A percentile compares a stretch with the other conserved stretches of the same genome.
phyloP scores from a whole-genome alignment of 2,329 filamentous ascomycete genomes.

The Trichophyton schoenleinii region DNA sequence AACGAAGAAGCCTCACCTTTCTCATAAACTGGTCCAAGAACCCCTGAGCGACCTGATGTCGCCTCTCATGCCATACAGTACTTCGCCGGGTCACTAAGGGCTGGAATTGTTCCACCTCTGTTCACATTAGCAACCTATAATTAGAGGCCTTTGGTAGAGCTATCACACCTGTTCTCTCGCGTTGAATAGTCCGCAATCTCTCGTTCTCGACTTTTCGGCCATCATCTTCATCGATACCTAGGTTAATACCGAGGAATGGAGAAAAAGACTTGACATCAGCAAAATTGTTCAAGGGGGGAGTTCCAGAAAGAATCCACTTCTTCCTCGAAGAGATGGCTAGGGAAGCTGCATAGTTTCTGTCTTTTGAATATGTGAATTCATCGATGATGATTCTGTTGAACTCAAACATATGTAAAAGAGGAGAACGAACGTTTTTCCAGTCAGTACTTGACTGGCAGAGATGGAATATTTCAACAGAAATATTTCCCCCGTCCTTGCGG shows the following conservation, averaged over 20 bases:
- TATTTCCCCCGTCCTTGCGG: background rate
- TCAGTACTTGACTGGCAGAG: conserved; percentile 17
- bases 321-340: conserved; percentile 38
- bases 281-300: conserved; percentile 46
- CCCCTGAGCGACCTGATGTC: conserved; percentile 40
- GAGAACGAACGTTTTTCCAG: conserved; percentile 20
- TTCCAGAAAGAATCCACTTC: conserved; percentile 52
- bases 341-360: conserved; percentile 32
- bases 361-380: conserved; percentile 48
- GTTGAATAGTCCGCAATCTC: conserved; percentile 32
- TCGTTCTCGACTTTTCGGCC: conserved; percentile 33
- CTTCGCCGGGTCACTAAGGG: conserved; percentile 40
- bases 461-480: conserved; percentile 10
- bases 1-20: conserved; percentile 19
- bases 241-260: conserved; percentile 40
- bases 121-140: conserved; percentile 14
- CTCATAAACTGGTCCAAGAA: conserved; percentile 45
- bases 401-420: conserved; percentile 46
- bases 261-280: conserved; percentile 49
- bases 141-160: background rate
- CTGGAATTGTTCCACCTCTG: conserved; percentile 44
- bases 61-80: conserved; percentile 39
- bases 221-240: conserved; percentile 43
- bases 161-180: conserved; percentile 33
- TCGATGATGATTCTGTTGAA: conserved; percentile 52